Evolutionary conservation across 108 stramenopile genomes (phyloP).

Genomic region (Fragilaria crotonensis): DNA sequence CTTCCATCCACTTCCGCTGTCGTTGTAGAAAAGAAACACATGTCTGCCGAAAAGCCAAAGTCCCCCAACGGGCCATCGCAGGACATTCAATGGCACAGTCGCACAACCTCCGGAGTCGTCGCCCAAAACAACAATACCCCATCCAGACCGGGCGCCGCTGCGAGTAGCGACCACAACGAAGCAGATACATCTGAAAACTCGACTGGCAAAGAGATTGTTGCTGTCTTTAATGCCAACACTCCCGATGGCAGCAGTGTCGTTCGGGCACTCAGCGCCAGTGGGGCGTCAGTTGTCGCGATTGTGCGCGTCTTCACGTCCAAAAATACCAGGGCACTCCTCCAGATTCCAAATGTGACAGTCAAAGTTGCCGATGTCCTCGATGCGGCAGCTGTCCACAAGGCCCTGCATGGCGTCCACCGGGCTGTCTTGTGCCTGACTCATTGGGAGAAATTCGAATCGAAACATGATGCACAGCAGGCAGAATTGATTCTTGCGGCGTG

Average conservation of each 20-base stretch:
- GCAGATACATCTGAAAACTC: too few relatives aligned
- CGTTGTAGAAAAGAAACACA: too few relatives aligned
- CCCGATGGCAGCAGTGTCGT: slow-evolving; percentile 43
- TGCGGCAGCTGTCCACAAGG: background rate
- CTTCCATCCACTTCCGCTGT: too few relatives aligned
- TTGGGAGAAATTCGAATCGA: slow-evolving; percentile 44
- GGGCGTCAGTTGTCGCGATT: slow-evolving; percentile 35
- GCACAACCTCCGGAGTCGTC: too few relatives aligned
- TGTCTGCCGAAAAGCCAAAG: too few relatives aligned
- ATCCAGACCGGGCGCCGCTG: too few relatives aligned
- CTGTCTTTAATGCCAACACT: slow-evolving; percentile 46
- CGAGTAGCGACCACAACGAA: too few relatives aligned
- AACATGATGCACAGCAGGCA: slow-evolving; percentile 39
- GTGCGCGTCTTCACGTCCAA: slow-evolving; percentile 37
- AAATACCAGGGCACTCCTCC: slow-evolving; percentile 36
- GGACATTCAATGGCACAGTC: too few relatives aligned
- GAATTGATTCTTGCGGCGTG: slow-evolving; percentile 29
- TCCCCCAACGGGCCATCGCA: too few relatives aligned
- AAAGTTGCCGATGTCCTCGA: background rate
- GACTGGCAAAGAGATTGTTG: too few relatives aligned
- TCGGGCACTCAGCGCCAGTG: slow-evolving; percentile 33
- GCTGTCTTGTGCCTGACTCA: slow-evolving; percentile 41
- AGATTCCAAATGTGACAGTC: too few relatives aligned
- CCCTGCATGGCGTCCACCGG: slow-evolving; percentile 25
- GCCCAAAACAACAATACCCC: too few relatives aligned